Evolutionary conservation across 805 yeast genomes (phyloP), one percentile per base, ranked within the genome.

Genomic region (Zygoascus bituminiphila): DNA sequence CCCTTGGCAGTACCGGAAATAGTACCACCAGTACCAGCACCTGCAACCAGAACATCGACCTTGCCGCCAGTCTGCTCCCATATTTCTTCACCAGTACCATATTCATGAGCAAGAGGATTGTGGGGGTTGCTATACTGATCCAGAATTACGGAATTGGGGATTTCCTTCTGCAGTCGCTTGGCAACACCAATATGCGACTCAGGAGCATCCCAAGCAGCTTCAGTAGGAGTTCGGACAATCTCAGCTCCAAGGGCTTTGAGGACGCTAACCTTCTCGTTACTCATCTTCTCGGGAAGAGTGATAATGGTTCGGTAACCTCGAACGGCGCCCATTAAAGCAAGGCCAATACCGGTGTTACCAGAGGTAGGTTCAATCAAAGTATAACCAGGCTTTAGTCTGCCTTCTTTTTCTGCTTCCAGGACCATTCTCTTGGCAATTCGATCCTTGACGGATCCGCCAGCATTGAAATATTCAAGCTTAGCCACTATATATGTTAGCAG

Each of bases 21-120:
- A 47, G 95, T 86, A 69, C 95, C 95, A 68, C 95, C 95, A 50
- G 95, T 86, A 69, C 95, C 95, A 6, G 95, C 95, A 65, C 95
- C 95, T 35, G 95, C 95, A 47, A 87, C 84, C 41, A 87, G 72
- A 52, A 82, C 87, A 47, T 78, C 79, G 47, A 87, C 72, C 51
- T 80, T 76, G 31, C 89, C 86, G 22, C 74, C 67, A 14, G 91
- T 77, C 67, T 86, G 95, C 52, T 80, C 79, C 81, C 88, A 84
- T 59, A 86, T 86, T 68, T 86, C 95, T 54, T 69, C 79, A 48
- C 95, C 95, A 20, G 95, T 86, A 47, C 89, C 88, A 60, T 73
- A 76, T 66, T 83, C 85, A 67, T 86, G 95, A 37, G 95, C 95
- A 36, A 76, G 71, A 43, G 95, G 95, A 69, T 86, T 86, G 66